Base-by-base conservation (phyloP, 352 stramenopile genomes). In the Phytopythium litorale region DNA sequence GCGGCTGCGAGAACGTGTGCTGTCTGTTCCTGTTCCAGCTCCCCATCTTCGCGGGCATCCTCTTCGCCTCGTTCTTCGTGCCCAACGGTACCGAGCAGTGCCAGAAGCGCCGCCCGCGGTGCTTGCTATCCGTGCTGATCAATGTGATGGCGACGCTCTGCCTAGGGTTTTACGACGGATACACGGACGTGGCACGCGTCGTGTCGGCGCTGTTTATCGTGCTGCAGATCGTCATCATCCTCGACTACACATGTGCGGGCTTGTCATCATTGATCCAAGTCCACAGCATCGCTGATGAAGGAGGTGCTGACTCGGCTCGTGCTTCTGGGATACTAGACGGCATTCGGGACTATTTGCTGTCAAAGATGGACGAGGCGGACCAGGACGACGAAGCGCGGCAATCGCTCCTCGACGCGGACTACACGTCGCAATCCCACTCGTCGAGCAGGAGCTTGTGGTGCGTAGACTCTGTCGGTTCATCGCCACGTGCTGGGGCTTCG, bases 221-320 rank as follows among this genome's bases (percentile, higher is more conserved):
- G 45, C 58, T 92, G 32, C 84, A 92, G 70, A 87, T 92, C 63
- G 62, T 91, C 67, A 92, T 92, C 67, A 89, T 92, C 64, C 63
- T 92, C 55, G 84, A 92, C 65, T 90, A 73, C 30, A 76, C 71
- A 4, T 91, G 84, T 91, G 71, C 35, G 73, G 49, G 7, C 1
- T 7, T 32, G 18, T 64, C 25, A 7, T 56, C 25, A 7, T 52
- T 3, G 1, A 23, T 42, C 8, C 50, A 0, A 28, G 4, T 7
- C 8, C 32, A 33, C 8, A 33, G 28, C 6, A 35, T 54, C 3
- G 52, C 23, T 33, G 23, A 35, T 43, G 9, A 55, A 25, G 28
- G 5, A 25, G 28, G 5, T 32, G 21, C 25, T 32, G 45, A 23
- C 13, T 21, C 42, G 28, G 42, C 19, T 60, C 32, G 23, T 54